phyloP scores from a whole-genome alignment of 257 asterid species.

The Solanum raphanifolium region DNA sequence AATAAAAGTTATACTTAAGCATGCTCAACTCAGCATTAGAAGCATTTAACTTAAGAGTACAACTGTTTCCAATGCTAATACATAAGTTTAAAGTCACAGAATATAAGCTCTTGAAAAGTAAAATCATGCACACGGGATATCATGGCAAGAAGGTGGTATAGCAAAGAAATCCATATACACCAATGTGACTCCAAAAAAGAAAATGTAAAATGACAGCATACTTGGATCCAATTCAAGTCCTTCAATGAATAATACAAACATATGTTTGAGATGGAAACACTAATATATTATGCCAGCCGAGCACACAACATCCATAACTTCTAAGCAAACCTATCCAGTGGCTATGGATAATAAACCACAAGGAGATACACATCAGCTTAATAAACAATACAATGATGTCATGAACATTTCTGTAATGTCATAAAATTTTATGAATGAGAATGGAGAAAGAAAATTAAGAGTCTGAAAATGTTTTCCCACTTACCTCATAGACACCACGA shows the following conservation, averaged over 20 bases:
- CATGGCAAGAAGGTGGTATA: background rate
- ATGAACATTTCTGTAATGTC: background rate
- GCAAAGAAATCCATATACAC: background rate
- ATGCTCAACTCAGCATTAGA: background rate
- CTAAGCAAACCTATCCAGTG: background rate
- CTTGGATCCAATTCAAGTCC: background rate
- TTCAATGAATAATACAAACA: background rate
- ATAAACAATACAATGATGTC: background rate
- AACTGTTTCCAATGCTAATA: background rate
- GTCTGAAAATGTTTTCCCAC: background rate
- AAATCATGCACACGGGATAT: background rate
- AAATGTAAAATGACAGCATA: background rate
- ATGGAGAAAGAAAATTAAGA: background rate
- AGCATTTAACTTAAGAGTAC: background rate
- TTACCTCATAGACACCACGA: constrained; percentile 77
- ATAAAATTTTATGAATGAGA: background rate
- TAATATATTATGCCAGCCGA: background rate
- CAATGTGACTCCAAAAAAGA: background rate
- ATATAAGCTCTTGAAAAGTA: background rate
- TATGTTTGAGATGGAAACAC: background rate
- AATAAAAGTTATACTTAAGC: background rate
- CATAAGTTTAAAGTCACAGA: background rate
- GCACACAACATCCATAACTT: background rate
- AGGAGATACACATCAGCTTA: background rate
- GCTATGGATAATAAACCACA: background rate